Evolutionary conservation across 1,284 basidiomycete genomes (phyloP), one percentile per base, ranked within the genome.

Genomic region (Spongispora temasekensis): DNA sequence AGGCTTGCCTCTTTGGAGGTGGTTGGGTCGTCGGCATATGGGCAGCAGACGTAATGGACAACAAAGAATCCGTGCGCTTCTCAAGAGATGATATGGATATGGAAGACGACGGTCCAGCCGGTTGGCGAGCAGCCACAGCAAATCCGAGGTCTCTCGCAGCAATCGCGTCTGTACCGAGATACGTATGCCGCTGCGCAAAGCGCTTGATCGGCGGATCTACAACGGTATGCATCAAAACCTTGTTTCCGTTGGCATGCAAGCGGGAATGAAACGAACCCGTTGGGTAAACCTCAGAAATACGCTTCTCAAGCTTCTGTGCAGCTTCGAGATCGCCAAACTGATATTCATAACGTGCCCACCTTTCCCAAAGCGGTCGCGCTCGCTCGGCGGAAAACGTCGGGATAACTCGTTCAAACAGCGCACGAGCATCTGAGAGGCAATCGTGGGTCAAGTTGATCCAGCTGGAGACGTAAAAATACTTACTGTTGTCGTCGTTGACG

Each of bases 311-410:
- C 74, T 96, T 94, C 64, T 91, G 88, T 10, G 94, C 88, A 2
- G 93, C 91, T 52, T 93, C 87, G n/a, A 95, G 80, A 76, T 97
- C 95, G 25, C 95, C 95, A 72, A 93, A 98, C 71, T 93, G 90
- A 78, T 97, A 97, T 75, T 98, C 95, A 77, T 97, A 97, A 61
- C 90, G 84, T 4, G 94, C 89, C 97, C 97, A 99, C 53, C 92
- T 86, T 68, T 98, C 94, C 96, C 96, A 99, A 17, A 99, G 81
- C 0, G 91, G 87, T 50, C 93, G 83, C 13, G 95, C 94, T 44
- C 87, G 85, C 42, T 94, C 91, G 5, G 94, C 81, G 1, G 90
- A 74, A 72, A 98, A 95, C 13, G 84, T 89, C 7, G 83, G 81
- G 37, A 95, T 90, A 13, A 93, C 88, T 48, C 93, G 87, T 75